Base-by-base conservation (phyloP, 2,329 filamentous ascomycete species). In the Plenodomus tracheiphilus region DNA sequence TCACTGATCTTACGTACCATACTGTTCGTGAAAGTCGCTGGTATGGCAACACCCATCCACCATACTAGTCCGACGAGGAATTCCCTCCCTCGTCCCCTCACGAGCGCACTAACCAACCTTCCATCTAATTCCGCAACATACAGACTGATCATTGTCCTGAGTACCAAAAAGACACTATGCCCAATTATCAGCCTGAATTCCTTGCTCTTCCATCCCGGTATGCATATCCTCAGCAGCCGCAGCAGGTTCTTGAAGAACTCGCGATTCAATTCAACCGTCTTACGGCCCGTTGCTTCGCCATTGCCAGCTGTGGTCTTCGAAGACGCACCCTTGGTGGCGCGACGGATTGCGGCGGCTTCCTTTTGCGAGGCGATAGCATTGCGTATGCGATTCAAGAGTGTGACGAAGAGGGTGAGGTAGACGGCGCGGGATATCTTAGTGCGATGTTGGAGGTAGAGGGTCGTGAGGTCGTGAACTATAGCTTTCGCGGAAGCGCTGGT, bases 31-130 rank as follows among this genome's bases (percentile, higher is more conserved):
- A 97, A 97, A 0, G 94, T 97, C 1, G 94, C 94, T 9, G 94
- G 94, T 15, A 99, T 82, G 20, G 94, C 93, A 58, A 99, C 94
- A 46, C 93, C 72, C 94, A 99, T 99, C 94, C 94, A 99, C 91
- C 93, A 97, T 5, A 95, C 83, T 62, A 99, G 85, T 0, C 91
- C 86, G 61, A 86, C 85, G 62, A 97, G 69, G 60, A 99, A 99
- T 58, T 96, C 91, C 72, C 85, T 89, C 15, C 93, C 94, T 59
- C 87, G 94, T 2, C 94, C 94, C 72, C 91, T 87, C 39, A 99
- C 92, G 47, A 99, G 77, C 56, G 85, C 92, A 75, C 94, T 96
- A 50, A 99, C 94, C 51, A 99, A 84, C 52, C 86, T 86, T 39
- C 94, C 94, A 74, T 99, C 94, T 79, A 99, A 86, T 72, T 96